Evolutionary conservation across 306 rosid genomes (phyloP), one percentile per base, ranked within the genome.

Genomic region (Dalbergia oliveri): DNA sequence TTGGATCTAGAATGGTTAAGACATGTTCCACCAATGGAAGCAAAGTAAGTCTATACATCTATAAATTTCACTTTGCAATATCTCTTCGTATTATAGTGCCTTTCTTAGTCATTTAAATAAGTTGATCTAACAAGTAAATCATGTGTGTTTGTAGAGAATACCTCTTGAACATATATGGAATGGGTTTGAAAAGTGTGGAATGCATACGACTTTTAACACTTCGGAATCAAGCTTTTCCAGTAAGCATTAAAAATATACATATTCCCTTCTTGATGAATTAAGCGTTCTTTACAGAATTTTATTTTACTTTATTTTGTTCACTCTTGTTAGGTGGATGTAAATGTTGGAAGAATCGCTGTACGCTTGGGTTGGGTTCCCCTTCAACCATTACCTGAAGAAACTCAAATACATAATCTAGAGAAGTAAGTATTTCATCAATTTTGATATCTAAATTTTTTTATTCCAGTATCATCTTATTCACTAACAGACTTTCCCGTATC

Each of bases 281-380:
- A 31, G 10, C 9, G 67, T 15, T 63, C 15, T 5, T 72, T 26
- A 13, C 12, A 37, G n/a, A 51, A 14, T 0, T 4, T 13, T 37
- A 59, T 15, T 3, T 45, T 41, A 2, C 45, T 26, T 26, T 26
- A 2, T 26, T 6, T 8, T 57, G n/a, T 4, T 68, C 1, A 8
- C 14, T 58, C 49, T 50, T 82, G 10, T 11, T 67, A 89, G 97
- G 97, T 92, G 81, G 98, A 92, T 47, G 91, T 93, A 44, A 94
- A 94, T 75, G 98, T 94, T 68, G 94, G 84, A n/a, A 83, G 97
- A 53, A 90, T 94, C 67, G 92, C 82, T 0, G 84, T 88, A 21
- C 93, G 97, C n/a, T 60, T 94, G 39, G 97, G 97, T n/a, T 92
- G 98, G 97, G 94, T 89, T 79, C 97, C 93, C 5, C 83, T 94